phyloP scores from a whole-genome alignment of 768 basidiomycete genomes.

The Nidularia pulvinata region DNA sequence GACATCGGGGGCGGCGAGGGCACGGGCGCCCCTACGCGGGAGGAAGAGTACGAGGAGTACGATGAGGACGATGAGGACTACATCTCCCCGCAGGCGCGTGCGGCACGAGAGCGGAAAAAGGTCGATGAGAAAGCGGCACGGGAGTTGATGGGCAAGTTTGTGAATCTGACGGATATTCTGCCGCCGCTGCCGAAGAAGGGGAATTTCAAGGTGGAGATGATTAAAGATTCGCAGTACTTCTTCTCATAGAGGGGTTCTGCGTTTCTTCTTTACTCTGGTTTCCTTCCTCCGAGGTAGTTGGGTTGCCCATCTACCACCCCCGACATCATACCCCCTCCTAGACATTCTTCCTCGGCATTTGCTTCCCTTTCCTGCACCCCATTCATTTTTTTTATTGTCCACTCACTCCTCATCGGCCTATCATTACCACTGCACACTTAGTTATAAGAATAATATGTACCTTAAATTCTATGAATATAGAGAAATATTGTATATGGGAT shows the following conservation, averaged over 20 bases:
- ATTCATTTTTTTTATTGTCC: background rate
- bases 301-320: background rate
- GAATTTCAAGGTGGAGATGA: slow-evolving; percentile 78
- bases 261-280: background rate
- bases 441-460: background rate
- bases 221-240: slow-evolving; percentile 88
- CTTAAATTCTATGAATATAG: background rate
- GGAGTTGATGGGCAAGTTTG: slow-evolving; percentile 56
- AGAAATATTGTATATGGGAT: background rate
- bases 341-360: background rate
- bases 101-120: slow-evolving; percentile 14
- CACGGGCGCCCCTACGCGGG: slow-evolving; percentile 4
- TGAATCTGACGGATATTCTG: slow-evolving; percentile 71
- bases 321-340: background rate
- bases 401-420: background rate
- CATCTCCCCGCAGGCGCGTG: slow-evolving; percentile 6
- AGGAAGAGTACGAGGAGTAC: slow-evolving; percentile 8
- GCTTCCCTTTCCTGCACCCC: background rate
- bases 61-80: slow-evolving; percentile 18
- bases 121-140: slow-evolving; percentile 17
- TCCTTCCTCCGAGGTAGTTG: too few species aligned
- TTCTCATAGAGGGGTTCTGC: slow-evolving; percentile 67
- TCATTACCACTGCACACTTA: background rate
- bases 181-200: slow-evolving; percentile 88
- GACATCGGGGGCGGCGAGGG: slow-evolving; percentile 7